These are phyloP conservation scores for Elaeis oleifera DNA, from an alignment of 202 grass and related monocot species.

Conservation along the genomic window DNA sequence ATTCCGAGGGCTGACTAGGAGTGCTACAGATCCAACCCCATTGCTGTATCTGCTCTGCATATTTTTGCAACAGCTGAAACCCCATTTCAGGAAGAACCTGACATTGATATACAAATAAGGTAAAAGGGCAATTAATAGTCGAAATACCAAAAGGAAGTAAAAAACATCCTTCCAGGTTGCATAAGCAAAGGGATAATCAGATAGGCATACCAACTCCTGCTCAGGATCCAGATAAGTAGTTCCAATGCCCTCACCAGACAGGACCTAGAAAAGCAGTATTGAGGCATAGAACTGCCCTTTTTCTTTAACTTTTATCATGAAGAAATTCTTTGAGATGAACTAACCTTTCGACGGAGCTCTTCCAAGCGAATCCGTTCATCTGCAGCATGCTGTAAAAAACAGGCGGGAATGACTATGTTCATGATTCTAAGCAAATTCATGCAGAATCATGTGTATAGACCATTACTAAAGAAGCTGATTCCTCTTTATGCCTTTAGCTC, in stretches of 20 bases:
- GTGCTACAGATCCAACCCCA: slow-evolving; percentile 82
- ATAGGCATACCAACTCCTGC: slow-evolving; percentile 61
- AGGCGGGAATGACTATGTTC: not conserved
- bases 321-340: no score
- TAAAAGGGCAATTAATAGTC: slow-evolving; percentile 4
- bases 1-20: slow-evolving; percentile 37
- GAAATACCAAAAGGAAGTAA: no score
- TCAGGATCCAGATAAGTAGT: slow-evolving; percentile 62
- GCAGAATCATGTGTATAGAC: not conserved
- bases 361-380: slow-evolving; percentile 96
- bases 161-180: no score
- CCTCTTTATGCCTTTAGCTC: no score
- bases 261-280: slow-evolving; percentile 34
- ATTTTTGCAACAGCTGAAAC: slow-evolving; percentile 86
- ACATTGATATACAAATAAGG: slow-evolving; percentile 21
- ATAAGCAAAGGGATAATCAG: slow-evolving; percentile 1
- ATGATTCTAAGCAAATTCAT: slow-evolving; percentile 7
- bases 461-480: no score
- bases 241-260: slow-evolving; percentile 55
- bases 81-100: slow-evolving; percentile 85
- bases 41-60: slow-evolving; percentile 65
- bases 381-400: slow-evolving; percentile 73
- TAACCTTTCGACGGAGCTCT: slow-evolving; percentile 80
- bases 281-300: no score
- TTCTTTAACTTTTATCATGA: no score